phyloP scores from a whole-genome alignment of 129 eudicot species.

The Flaveria linearis region DNA sequence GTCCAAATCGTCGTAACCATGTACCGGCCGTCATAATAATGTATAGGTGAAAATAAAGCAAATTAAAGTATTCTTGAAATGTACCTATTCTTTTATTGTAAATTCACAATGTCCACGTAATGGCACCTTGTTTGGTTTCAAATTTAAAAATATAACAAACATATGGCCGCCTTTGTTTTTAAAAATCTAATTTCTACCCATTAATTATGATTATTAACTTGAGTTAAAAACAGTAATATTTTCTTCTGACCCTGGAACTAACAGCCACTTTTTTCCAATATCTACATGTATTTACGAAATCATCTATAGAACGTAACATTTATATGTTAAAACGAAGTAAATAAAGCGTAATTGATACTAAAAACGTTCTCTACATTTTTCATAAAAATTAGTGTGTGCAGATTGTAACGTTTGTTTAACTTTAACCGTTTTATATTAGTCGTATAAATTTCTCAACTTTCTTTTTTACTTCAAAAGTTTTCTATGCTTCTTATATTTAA shows the following conservation, averaged over 20 bases:
- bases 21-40: not conserved
- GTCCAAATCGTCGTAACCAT: not conserved
- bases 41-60: slow-evolving; percentile 18
- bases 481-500: not conserved
- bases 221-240: no score
- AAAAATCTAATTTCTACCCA: slow-evolving; percentile 15
- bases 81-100: not conserved
- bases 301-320: no score
- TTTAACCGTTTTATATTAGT: no score
- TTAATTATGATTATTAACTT: slow-evolving; percentile 1
- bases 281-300: no score
- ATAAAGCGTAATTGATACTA: no score
- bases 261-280: not conserved
- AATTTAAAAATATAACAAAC: slow-evolving; percentile 4
- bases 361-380: no score
- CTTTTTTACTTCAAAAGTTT: not conserved
- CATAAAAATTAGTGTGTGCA: no score
- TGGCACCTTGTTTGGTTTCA: slow-evolving; percentile 30
- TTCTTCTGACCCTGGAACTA: no score
- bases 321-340: no score
- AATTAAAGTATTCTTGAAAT: slow-evolving; percentile 17
- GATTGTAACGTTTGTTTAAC: no score
- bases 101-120: slow-evolving; percentile 25
- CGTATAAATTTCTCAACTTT: not conserved
- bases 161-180: slow-evolving; percentile 35